Base-by-base conservation (phyloP, 164 flowering plant species). In the Litsea cubeba region DNA sequence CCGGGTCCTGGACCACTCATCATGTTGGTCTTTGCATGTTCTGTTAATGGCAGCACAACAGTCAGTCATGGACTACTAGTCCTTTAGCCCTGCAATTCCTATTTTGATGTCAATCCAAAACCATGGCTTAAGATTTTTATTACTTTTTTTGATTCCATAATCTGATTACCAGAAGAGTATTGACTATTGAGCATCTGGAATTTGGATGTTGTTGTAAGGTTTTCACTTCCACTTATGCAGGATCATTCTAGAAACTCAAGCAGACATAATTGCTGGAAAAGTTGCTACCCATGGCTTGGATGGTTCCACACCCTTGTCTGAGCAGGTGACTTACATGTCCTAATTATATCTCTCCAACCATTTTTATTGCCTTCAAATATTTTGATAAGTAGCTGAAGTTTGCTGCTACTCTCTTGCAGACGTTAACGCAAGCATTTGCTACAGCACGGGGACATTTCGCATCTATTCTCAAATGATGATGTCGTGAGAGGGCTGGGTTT, bases 391-490 rank as follows among this genome's bases (percentile, higher is more conserved):
- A 26, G 0, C 26, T 3, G 22, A 24, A n/a, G n/a, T 65, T 15
- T 25, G 49, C 18, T n/a, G 25, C 25, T n/a, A 18, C 18, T n/a
- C 10, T 40, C 25, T 65, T 75, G 81, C 88, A 89, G 93, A 88
- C 91, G 25, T 71, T 89, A 73, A 64, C 87, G 46, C 93, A 89
- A 75, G 93, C 91, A 22, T 80, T 87, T 74, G 88, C 91, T 25
- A 84, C 90, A 7, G 93, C 93, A 28, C 82, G 90, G 1, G 93
- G 87, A 69, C 93, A 89, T 69, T 77, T 89, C 51, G 79, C 89
- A 23, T 85, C 89, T 51, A 88, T 89, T 62, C 88, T 89, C 30
- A 84, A 79, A 63, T 89, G 83, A 87, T 68, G 14, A 15, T 14
- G 8, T 22, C 66, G 6, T 63, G 20, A 30, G 46, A 65, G 35